phyloP scores from a whole-genome alignment of 495 filamentous ascomycete species.

The Amorphotheca resinae region DNA sequence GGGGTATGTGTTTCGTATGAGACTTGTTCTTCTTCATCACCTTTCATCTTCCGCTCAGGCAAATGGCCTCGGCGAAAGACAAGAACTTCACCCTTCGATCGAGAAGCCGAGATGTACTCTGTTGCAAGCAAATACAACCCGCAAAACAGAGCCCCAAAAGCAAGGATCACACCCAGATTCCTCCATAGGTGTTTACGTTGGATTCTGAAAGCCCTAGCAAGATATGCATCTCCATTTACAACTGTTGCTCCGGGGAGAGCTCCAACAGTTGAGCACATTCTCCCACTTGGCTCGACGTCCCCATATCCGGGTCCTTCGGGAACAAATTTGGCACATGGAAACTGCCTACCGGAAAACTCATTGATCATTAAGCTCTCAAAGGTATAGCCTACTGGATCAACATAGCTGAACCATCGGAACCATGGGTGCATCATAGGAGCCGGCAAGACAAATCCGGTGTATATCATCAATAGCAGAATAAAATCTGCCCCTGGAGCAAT shows the following conservation, averaged over 20 bases:
- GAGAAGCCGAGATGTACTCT: background rate
- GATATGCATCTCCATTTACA: slow-evolving; percentile 54
- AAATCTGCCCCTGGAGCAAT: slow-evolving; percentile 68
- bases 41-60: background rate
- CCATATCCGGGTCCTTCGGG: slow-evolving; percentile 2
- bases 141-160: background rate
- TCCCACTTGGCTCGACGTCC: background rate
- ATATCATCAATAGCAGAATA: slow-evolving; percentile 70
- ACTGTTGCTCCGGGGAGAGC: slow-evolving; percentile 41
- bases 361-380: slow-evolving; percentile 63
- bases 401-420: slow-evolving; percentile 75
- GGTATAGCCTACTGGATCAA: slow-evolving; percentile 72
- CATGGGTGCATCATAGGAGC: slow-evolving; percentile 51
- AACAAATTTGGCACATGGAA: slow-evolving; percentile 28
- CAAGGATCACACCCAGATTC: background rate
- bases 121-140: background rate
- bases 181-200: slow-evolving; percentile 27
- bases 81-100: background rate
- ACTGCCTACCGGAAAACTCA: slow-evolving; percentile 46
- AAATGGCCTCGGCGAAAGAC: slow-evolving; percentile 18
- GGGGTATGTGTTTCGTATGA: no score
- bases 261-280: slow-evolving; percentile 47
- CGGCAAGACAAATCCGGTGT: slow-evolving; percentile 80
- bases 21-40: slow-evolving; percentile 23
- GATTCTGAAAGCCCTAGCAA: slow-evolving; percentile 46